phyloP scores from a whole-genome alignment of 305 asterid genomes.

The Solanum chacoense region DNA sequence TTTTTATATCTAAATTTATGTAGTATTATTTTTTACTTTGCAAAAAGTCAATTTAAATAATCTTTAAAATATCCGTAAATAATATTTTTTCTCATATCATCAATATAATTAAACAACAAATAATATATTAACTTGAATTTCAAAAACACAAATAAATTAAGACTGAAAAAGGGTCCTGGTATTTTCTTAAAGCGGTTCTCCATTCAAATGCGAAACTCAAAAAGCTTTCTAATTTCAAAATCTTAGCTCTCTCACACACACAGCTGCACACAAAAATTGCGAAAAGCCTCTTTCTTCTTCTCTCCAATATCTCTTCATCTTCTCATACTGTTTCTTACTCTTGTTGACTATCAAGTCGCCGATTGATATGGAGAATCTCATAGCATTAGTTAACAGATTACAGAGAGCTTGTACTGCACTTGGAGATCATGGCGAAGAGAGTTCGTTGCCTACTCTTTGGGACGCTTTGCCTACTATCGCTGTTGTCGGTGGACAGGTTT shows the following conservation, averaged over 20 bases:
- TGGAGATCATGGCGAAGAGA: slow-evolving; percentile 84
- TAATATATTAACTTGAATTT: background rate
- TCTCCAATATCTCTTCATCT: background rate
- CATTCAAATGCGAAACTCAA: background rate
- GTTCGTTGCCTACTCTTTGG: slow-evolving; percentile 88
- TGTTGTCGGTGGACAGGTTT: slow-evolving; percentile 97
- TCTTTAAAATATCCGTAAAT: too few species aligned
- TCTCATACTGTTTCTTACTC: background rate
- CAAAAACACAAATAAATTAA: background rate
- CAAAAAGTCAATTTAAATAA: background rate
- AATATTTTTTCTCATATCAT: too few species aligned
- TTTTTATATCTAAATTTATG: background rate
- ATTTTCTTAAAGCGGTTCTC: background rate
- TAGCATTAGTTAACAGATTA: slow-evolving; percentile 68
- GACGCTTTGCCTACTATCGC: slow-evolving; percentile 95
- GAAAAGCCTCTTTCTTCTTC: background rate
- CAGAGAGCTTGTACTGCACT: slow-evolving; percentile 97
- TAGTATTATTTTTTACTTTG: too few species aligned
- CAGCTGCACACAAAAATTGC: background rate
- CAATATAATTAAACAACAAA: background rate
- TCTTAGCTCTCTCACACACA: background rate
- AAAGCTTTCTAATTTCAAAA: background rate
- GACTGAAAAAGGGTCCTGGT: background rate
- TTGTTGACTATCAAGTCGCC: background rate
- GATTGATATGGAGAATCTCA: slow-evolving; percentile 63